A percentile compares a stretch with the other conserved stretches of the same genome.
Evolutionary conservation across 768 basidiomycete species (phyloP).

Genomic region (Lentinus tigrinus): DNA sequence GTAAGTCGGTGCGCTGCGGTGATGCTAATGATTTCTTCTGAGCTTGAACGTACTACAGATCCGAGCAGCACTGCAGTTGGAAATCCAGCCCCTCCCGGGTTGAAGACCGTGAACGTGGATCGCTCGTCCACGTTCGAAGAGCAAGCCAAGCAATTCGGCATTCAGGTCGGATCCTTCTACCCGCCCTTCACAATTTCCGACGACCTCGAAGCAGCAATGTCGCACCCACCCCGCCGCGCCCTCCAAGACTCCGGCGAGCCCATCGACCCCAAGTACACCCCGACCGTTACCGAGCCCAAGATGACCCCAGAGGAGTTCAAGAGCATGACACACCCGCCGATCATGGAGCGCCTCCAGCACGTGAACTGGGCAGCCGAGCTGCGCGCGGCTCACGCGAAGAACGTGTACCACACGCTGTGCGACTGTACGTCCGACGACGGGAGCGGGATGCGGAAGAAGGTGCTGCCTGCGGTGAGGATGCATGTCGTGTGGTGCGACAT

Average conservation of each 20-base stretch:
- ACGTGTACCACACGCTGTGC: conserved; percentile 5
- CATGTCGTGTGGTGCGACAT: conserved; percentile 12
- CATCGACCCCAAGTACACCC: neutral
- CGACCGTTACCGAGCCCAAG: neutral
- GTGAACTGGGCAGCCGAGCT: neutral
- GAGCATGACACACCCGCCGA: conserved; percentile 3
- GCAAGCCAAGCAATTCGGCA: neutral
- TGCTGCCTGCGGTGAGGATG: conserved; percentile 7
- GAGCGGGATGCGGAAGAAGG: neutral
- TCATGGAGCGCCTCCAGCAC: conserved; percentile 4
- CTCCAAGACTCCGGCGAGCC: neutral
- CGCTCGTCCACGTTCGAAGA: neutral
- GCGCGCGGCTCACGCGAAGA: neutral
- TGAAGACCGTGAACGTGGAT: neutral
- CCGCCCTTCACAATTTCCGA: conserved; percentile 4
- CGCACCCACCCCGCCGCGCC: neutral
- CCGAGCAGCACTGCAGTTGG: conserved; percentile 2
- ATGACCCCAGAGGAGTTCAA: conserved; percentile 8
- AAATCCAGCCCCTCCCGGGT: neutral
- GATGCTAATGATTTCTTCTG: neutral
- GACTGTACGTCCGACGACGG: conserved; percentile 9
- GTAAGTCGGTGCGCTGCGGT: neutral
- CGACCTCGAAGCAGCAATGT: neutral
- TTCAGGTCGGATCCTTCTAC: conserved; percentile 8
- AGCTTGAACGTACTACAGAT: neutral